These are phyloP conservation scores for Trametes pubescens DNA, from an alignment of 1,284 basidiomycete genomes.

Conservation along the genomic window DNA sequence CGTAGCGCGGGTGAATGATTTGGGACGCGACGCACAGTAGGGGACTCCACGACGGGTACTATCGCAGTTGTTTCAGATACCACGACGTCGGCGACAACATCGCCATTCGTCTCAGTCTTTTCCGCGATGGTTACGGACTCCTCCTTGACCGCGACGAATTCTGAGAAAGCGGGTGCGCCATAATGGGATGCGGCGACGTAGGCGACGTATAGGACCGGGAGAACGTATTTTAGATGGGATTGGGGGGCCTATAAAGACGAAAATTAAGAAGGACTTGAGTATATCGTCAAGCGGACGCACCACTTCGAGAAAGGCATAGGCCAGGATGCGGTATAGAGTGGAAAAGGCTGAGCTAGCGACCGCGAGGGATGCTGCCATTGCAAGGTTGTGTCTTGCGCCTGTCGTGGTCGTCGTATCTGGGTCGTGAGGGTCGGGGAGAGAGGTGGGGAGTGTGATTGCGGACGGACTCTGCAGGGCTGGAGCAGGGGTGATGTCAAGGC, in stretches of 20 bases:
- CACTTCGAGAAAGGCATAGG: slow-evolving; percentile 39
- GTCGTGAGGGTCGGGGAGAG: slow-evolving; percentile 12
- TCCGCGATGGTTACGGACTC: slow-evolving; percentile 23
- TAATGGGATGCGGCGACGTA: slow-evolving; percentile 21
- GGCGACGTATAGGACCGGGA: slow-evolving; percentile 26
- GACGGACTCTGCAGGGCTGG: slow-evolving; percentile 1
- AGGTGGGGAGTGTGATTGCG: slow-evolving; percentile 2
- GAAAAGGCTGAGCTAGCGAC: slow-evolving; percentile 35
- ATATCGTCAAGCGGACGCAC: slow-evolving; percentile 23
- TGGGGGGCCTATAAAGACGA: slow-evolving; percentile 18
- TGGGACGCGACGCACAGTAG: slow-evolving; percentile 17
- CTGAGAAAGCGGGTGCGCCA: slow-evolving; percentile 22
- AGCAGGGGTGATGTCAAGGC: slow-evolving; percentile 19
- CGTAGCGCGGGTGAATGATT: neutral
- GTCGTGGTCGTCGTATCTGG: slow-evolving; percentile 14
- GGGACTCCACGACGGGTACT: slow-evolving; percentile 17
- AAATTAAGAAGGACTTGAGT: slow-evolving; percentile 1
- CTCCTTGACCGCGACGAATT: slow-evolving; percentile 24
- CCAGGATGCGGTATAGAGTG: slow-evolving; percentile 35
- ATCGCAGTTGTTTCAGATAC: slow-evolving; percentile 21
- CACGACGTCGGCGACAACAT: slow-evolving; percentile 25
- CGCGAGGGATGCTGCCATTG: slow-evolving; percentile 33
- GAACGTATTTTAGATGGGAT: slow-evolving; percentile 23
- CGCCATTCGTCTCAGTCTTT: slow-evolving; percentile 24
- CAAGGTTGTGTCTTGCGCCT: slow-evolving; percentile 1